phyloP scores from a whole-genome alignment of 1,284 basidiomycete species.

The Porodaedalea pini region DNA sequence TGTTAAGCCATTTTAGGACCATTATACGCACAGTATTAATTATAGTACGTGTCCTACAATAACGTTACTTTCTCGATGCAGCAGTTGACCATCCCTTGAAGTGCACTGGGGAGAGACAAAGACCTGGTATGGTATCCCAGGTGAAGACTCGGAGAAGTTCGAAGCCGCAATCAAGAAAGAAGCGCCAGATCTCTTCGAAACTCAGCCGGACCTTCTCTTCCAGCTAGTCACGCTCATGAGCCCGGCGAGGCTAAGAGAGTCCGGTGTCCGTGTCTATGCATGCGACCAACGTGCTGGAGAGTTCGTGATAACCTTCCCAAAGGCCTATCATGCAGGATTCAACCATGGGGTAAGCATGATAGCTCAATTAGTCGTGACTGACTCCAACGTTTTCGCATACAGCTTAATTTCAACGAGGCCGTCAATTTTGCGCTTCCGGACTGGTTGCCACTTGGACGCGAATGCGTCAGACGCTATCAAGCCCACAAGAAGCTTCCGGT shows the following conservation, averaged over 20 bases:
- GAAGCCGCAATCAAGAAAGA: conserved; percentile 94
- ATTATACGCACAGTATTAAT: conserved; percentile 96
- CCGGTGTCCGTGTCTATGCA: conserved; percentile 91
- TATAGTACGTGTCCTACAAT: conserved; percentile 60
- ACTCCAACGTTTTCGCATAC: conserved; percentile 23
- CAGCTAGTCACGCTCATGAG: conserved; percentile 99
- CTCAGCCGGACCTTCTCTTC: conserved; percentile 94
- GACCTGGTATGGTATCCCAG: conserved; percentile 99
- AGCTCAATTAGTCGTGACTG: conserved; percentile 24
- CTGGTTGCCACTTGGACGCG: conserved; percentile 86
- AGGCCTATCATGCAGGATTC: conserved; percentile 98
- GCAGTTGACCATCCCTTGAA: conserved; percentile 34
- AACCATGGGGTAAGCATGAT: conserved; percentile 83
- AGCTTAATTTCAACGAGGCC: conserved; percentile 98
- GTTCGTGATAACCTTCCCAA: conserved; percentile 97
- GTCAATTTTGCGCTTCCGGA: conserved; percentile 98
- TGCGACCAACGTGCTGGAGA: conserved; percentile 97
- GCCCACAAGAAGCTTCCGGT: conserved; percentile 91
- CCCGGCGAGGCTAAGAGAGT: conserved; percentile 79
- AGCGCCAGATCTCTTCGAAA: conserved; percentile 98
- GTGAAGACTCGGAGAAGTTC: conserved; percentile 90
- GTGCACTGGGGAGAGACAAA: conserved; percentile 99
- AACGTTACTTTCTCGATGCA: conserved; percentile 16
- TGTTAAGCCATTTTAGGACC: conserved; percentile 56
- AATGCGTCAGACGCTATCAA: conserved; percentile 87